These are phyloP conservation scores for Lindgomyces ingoldianus DNA, from an alignment of 495 filamentous ascomycete species.

Conservation along the genomic window DNA sequence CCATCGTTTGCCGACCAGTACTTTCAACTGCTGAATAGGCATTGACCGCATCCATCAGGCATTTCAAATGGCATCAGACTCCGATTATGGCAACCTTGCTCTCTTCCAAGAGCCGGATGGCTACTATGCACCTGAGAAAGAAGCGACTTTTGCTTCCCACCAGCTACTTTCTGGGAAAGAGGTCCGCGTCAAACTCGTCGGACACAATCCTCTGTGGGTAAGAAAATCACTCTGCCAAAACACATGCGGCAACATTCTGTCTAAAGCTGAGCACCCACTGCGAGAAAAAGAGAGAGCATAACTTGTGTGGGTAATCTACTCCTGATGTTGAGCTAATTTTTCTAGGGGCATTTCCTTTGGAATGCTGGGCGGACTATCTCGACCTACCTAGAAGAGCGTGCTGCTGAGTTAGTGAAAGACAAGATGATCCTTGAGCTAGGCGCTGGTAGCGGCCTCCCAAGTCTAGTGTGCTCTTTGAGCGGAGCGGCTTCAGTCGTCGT, in stretches of 20 bases:
- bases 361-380: conserved; percentile 77
- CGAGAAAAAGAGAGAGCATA: too few relatives aligned
- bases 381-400: conserved; percentile 70
- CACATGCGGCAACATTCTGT: too few relatives aligned
- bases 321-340: conserved; percentile 15
- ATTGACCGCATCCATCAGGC: neutral
- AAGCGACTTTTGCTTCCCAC: conserved; percentile 68
- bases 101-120: conserved; percentile 78
- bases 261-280: too few relatives aligned
- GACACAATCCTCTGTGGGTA: conserved; percentile 87
- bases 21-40: neutral
- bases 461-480: conserved; percentile 69
- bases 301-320: too few relatives aligned
- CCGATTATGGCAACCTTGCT: conserved; percentile 48
- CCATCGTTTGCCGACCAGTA: neutral
- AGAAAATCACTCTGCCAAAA: conserved; percentile 10
- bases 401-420: conserved; percentile 54
- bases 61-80: conserved; percentile 18
- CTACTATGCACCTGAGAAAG: conserved; percentile 71
- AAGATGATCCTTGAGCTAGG: conserved; percentile 84
- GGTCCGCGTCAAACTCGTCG: conserved; percentile 78
- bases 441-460: conserved; percentile 83
- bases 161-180: conserved; percentile 64
- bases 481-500: conserved; percentile 71
- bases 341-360: conserved; percentile 84